Evolutionary conservation across 129 eudicot species (phyloP), one percentile per base, ranked within the genome.

Genomic region (Glebionis coronaria): DNA sequence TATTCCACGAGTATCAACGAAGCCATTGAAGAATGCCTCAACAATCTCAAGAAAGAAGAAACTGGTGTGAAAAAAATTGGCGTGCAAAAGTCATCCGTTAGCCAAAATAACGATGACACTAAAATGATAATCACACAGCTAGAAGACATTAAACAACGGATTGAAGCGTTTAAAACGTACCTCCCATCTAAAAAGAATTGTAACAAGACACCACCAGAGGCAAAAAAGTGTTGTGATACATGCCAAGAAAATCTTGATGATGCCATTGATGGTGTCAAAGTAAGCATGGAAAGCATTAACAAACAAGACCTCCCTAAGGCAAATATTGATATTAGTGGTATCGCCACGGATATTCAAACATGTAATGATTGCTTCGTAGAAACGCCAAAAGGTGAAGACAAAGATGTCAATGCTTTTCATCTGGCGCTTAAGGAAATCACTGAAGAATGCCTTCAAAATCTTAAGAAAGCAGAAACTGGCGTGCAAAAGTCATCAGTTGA

Each of bases 391-490:
- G 18, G 54, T 18, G 72, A 62, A 3, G 71, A 73, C 21, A 44
- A 58, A 12, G 74, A 79, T 57, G 8, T 61, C 49, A 69, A 46
- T n/a, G 21, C 49, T 44, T 16, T 79, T 79, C 53, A n/a, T n/a
- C n/a, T n/a, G n/a, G n/a, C n/a, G n/a, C n/a, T n/a, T n/a, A n/a
- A n/a, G n/a, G n/a, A n/a, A n/a, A n/a, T n/a, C n/a, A 49, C 76
- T 9, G 11, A 65, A 2, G 72, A 73, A 65, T 73, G 79, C 31
- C 60, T 67, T 4, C 31, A 12, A 4, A 44, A 27, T 21, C 75
- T 74, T 8, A 49, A 70, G 11, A 77, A 53, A 44, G 20, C 29
- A 21, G 23, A 68, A 31, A 31, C 0, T 6, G 40, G 40, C 40
- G 40, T 31, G 40, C 40, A 31, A 31, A 54, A 54, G 57, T 44